These are phyloP conservation scores for Malassezia sympodialis DNA, from an alignment of 1,284 basidiomycete species.

Conservation along the genomic window DNA sequence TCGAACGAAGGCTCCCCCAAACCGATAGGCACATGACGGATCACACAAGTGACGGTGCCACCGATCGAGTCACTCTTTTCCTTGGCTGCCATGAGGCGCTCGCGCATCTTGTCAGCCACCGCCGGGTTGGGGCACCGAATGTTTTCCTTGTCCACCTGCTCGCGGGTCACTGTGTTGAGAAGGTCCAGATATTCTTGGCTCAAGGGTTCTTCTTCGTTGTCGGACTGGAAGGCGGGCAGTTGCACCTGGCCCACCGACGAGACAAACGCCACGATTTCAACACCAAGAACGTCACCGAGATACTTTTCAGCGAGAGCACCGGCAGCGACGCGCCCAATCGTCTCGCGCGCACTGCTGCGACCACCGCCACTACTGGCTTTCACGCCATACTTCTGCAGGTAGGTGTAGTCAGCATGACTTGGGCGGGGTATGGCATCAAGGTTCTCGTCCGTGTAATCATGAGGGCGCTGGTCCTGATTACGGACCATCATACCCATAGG, in stretches of 20 bases:
- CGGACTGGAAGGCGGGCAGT: constrained; percentile 52
- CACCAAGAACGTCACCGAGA: constrained; percentile 71
- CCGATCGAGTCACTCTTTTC: constrained; percentile 86
- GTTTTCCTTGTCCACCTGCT: constrained; percentile 72
- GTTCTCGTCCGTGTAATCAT: constrained; percentile 90
- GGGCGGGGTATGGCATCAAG: constrained; percentile 85
- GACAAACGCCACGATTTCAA: constrained; percentile 95
- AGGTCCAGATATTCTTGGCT: constrained; percentile 73
- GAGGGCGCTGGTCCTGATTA: constrained; percentile 95
- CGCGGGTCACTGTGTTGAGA: constrained; percentile 69
- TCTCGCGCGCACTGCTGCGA: constrained; percentile 85
- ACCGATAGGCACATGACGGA: constrained; percentile 77
- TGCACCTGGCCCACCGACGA: constrained; percentile 88
- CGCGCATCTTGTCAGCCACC: constrained; percentile 77
- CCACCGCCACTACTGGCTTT: constrained; percentile 96
- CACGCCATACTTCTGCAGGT: constrained; percentile 92
- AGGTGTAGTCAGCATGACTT: constrained; percentile 95
- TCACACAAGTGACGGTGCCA: constrained; percentile 90
- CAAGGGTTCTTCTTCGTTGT: constrained; percentile 63
- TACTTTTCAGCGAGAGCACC: constrained; percentile 97
- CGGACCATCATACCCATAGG: constrained; percentile 90
- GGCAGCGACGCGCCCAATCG: constrained; percentile 92
- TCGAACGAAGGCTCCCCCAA: constrained; percentile 97
- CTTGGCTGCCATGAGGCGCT: constrained; percentile 85
- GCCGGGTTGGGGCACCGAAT: constrained; percentile 84